Conservation (phyloP, 345 rosid genomes). For the Anacardium occidentale region DNA sequence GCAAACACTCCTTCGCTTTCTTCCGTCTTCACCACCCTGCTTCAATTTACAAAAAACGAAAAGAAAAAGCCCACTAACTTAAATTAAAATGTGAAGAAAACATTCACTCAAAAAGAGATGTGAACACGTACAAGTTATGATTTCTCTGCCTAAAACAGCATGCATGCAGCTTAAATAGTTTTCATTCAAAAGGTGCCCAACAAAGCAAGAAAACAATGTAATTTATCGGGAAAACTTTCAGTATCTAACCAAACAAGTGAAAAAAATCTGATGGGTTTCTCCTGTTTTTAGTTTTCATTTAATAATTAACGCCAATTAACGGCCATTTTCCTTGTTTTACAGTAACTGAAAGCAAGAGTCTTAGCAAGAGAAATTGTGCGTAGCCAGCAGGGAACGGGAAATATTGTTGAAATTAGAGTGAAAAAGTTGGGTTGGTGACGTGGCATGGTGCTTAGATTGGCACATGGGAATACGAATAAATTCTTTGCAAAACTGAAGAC, state of each 20-base stretch:
- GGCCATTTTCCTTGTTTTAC: constrained; percentile 23
- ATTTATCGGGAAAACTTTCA: constrained; percentile 3
- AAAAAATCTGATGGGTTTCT: background rate
- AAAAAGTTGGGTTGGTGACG: constrained; percentile 8
- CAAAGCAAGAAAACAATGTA: background rate
- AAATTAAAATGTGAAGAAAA: background rate
- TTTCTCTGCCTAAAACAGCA: constrained; percentile 24
- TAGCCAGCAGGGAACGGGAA: constrained; percentile 10
- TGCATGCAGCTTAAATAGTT: constrained; percentile 9
- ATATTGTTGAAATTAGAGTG: background rate
- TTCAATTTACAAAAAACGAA: background rate
- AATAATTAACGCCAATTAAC: constrained; percentile 19
- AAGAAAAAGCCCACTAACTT: background rate
- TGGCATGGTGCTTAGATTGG: background rate
- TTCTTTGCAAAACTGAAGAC: background rate
- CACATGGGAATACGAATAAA: background rate
- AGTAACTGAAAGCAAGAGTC: constrained; percentile 24
- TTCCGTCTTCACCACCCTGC: background rate
- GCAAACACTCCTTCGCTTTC: background rate
- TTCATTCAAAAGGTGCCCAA: constrained; percentile 13
- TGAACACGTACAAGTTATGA: constrained; percentile 23
- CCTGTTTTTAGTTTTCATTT: background rate
- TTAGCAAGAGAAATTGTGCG: background rate
- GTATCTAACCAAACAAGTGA: constrained; percentile 7
- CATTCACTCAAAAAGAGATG: background rate